Base-by-base conservation (phyloP, 768 basidiomycete species). In the Peribolospora kevripleyi region DNA sequence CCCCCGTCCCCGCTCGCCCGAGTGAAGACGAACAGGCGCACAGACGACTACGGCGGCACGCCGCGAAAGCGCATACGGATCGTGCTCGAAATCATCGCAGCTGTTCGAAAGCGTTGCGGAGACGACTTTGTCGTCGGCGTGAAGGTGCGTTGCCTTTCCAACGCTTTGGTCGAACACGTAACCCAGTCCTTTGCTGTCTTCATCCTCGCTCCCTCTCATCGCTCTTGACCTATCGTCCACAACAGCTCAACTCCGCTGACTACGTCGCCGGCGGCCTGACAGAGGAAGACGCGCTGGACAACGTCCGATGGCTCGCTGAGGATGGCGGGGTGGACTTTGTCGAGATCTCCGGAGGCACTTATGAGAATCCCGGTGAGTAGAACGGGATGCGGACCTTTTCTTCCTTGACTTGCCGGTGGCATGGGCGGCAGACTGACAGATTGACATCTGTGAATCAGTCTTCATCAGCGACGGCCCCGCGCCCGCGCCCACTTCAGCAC, bases 311-410 rank as follows among this genome's bases (percentile, higher is more conserved):
- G 45, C 76, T 87, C 39, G 75, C 79, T 0, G 64, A 65, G 45
- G 84, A 83, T 78, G 72, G 73, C 1, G 67, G 69, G 13, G 62
- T 90, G 4, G 86, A 91, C 65, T 81, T 86, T 62, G 76, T 91
- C 52, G 86, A 91, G 66, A 75, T 91, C 57, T 84, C 80, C 54
- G 86, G 86, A 2, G 86, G 86, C 0, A 79, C 80, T 63, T 91
- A 90, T 60, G 82, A 85, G 62, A 75, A 72, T 13, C 80, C 82
- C 45, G 11, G 7, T 36, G 5, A 8, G 7, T 13, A 8, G 11
- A 25, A 4, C 6, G 36, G 25, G 13, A 37, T 13, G 8, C 25
- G 25, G 51, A 25, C 3, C 37, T 7, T 13, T 13, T 5, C 38
- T 14, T 5, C 13, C 6, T 6, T 1, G 54, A 10, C 36, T 11